Conservation (phyloP, 1,284 basidiomycete species). For the Nidula niveotomentosa region DNA sequence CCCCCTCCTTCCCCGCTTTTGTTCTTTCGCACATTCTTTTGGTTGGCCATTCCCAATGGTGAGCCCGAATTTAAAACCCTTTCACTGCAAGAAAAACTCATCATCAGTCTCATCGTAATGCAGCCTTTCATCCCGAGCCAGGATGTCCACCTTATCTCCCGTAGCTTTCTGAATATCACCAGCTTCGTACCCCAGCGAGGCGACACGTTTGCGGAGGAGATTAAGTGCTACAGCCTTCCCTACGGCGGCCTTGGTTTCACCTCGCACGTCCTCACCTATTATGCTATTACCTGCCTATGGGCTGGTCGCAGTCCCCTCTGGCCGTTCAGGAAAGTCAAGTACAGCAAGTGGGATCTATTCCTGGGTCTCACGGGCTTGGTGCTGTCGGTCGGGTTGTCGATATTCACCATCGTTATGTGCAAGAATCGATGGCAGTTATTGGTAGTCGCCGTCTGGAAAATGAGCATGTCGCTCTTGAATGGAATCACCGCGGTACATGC, state of each 20-base stretch:
- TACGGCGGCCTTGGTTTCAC: constrained; percentile 24
- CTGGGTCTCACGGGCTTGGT: constrained; percentile 18
- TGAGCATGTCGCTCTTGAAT: constrained; percentile 13
- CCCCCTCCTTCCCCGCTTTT: no score
- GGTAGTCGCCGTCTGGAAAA: constrained; percentile 14
- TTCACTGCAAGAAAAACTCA: no score
- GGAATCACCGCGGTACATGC: constrained; percentile 12
- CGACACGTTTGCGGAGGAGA: constrained; percentile 11
- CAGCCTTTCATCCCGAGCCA: no score
- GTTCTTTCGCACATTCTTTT: no score
- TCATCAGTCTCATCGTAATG: no score
- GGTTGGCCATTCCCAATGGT: no score
- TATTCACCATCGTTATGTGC: constrained; percentile 7
- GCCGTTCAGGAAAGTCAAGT: constrained; percentile 19
- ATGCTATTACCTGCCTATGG: constrained; percentile 23
- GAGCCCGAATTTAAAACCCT: no score
- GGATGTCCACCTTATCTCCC: no score
- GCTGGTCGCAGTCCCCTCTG: constrained; percentile 23
- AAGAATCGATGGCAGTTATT: constrained; percentile 13
- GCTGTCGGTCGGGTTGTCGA: constrained; percentile 13
- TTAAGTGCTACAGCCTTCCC: constrained; percentile 26
- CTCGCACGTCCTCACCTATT: constrained; percentile 26
- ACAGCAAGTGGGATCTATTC: constrained; percentile 19
- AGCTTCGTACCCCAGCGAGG: no score
- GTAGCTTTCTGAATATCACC: no score